Conservation (phyloP, 225 moss, liverwort and hornwort genomes). For the Polytrichum commune region DNA sequence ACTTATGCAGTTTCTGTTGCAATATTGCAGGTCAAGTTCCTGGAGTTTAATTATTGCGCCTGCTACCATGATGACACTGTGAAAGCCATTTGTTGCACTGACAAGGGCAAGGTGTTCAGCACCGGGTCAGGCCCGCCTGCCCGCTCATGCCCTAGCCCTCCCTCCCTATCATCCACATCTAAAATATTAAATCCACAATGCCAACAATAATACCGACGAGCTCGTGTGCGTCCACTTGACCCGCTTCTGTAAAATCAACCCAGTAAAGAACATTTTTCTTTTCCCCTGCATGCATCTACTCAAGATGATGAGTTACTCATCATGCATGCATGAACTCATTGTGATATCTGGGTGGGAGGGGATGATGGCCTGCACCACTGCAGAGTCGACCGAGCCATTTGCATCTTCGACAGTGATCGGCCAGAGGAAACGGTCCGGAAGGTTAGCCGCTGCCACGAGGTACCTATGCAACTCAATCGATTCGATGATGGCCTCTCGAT, state of each 20-base stretch:
- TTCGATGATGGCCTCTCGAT: no score
- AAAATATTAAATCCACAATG: no score
- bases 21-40: conserved; percentile 49
- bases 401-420: conserved; percentile 71
- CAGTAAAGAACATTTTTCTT: no score
- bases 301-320: no score
- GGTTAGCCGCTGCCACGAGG: conserved; percentile 55
- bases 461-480: background rate
- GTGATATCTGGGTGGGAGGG: no score
- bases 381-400: conserved; percentile 68
- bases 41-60: conserved; percentile 60
- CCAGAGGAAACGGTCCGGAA: conserved; percentile 59
- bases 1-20: no score
- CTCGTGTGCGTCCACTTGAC: no score
- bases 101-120: conserved; percentile 68
- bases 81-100: conserved; percentile 56
- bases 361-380: background rate
- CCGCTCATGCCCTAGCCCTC: no score
- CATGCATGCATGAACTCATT: no score
- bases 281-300: no score
- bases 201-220: no score
- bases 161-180: background rate
- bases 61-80: conserved; percentile 63
- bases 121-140: conserved; percentile 36
- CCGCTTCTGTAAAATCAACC: no score